Percentiles rank a stretch among this genome's conserved stretches.
phyloP scores from a whole-genome alignment of 805 yeast species.

The Pichia nanzhaoensis region DNA sequence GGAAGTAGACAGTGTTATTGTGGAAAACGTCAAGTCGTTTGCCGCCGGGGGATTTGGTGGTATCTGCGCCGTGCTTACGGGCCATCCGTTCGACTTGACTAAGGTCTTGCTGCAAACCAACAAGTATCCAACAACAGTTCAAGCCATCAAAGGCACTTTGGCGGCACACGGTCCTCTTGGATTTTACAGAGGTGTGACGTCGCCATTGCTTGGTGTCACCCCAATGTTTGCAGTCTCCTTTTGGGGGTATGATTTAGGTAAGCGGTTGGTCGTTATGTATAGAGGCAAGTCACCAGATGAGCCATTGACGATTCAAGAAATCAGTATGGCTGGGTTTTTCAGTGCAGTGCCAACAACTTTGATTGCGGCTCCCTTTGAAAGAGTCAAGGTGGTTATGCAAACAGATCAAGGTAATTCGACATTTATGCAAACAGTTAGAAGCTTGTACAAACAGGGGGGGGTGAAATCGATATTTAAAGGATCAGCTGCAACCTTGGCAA shows the following conservation, averaged over 20 bases:
- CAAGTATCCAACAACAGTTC: slow-evolving; percentile 50
- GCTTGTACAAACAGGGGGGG: slow-evolving; percentile 76
- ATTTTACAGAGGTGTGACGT: slow-evolving; percentile 87
- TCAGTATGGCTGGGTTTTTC: slow-evolving; percentile 87
- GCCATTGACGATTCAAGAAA: slow-evolving; percentile 55
- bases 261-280: slow-evolving; percentile 52
- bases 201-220: slow-evolving; percentile 93
- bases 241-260: slow-evolving; percentile 97
- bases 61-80: slow-evolving; percentile 88
- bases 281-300: slow-evolving; percentile 27
- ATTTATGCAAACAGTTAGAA: slow-evolving; percentile 54
- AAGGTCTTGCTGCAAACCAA: slow-evolving; percentile 91
- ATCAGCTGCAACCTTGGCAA: slow-evolving; percentile 81
- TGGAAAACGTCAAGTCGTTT: slow-evolving; percentile 81
- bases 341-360: slow-evolving; percentile 93
- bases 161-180: slow-evolving; percentile 73
- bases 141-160: slow-evolving; percentile 65
- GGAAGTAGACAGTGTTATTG: slow-evolving; percentile 34
- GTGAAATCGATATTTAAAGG: slow-evolving; percentile 82
- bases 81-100: slow-evolving; percentile 92
- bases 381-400: slow-evolving; percentile 92
- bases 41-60: slow-evolving; percentile 97
- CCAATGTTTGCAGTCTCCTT: slow-evolving; percentile 98
- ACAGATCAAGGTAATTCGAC: slow-evolving; percentile 39
- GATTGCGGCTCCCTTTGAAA: slow-evolving; percentile 96